Percentiles rank a stretch among this genome's conserved stretches.
Evolutionary conservation across 495 filamentous ascomycete species (phyloP).

Genomic region (Aeminium ludgeri): DNA sequence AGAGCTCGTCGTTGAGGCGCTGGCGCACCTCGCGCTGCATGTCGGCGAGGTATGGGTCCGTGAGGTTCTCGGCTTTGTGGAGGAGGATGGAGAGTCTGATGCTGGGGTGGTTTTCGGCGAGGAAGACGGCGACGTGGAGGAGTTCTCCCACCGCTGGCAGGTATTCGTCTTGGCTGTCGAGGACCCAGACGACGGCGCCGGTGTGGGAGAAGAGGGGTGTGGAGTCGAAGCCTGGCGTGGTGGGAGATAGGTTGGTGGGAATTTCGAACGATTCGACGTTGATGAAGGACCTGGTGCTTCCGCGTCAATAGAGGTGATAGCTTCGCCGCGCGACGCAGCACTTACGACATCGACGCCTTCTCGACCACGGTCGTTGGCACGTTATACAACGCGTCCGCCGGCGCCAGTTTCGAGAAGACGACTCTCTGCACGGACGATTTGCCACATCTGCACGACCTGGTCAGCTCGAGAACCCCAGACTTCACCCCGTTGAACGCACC

Average conservation of each 20-base stretch:
- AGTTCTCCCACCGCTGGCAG: slow-evolving; percentile 74
- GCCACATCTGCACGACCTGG: slow-evolving; percentile 80
- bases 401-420: slow-evolving; percentile 92
- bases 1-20: slow-evolving; percentile 91
- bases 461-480: no score
- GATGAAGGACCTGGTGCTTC: slow-evolving; percentile 68
- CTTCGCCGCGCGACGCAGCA: neutral
- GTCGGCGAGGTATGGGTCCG: slow-evolving; percentile 85
- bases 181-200: slow-evolving; percentile 92
- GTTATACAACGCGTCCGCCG: slow-evolving; percentile 83
- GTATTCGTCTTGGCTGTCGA: slow-evolving; percentile 95
- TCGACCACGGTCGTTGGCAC: slow-evolving; percentile 87
- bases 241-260: slow-evolving; percentile 79
- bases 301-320: slow-evolving; percentile 11
- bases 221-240: slow-evolving; percentile 70
- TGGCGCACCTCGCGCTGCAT: slow-evolving; percentile 90
- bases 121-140: slow-evolving; percentile 67
- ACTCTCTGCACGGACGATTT: slow-evolving; percentile 97
- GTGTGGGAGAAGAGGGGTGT: slow-evolving; percentile 86
- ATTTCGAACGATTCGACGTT: slow-evolving; percentile 98
- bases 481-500: no score
- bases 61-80: slow-evolving; percentile 90
- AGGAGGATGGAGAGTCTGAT: slow-evolving; percentile 97
- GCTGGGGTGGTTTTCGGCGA: slow-evolving; percentile 71
- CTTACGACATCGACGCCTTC: slow-evolving; percentile 82